Evolutionary conservation across 768 basidiomycete genomes (phyloP), one percentile per base, ranked within the genome.

Genomic region (Hericium coralloides): DNA sequence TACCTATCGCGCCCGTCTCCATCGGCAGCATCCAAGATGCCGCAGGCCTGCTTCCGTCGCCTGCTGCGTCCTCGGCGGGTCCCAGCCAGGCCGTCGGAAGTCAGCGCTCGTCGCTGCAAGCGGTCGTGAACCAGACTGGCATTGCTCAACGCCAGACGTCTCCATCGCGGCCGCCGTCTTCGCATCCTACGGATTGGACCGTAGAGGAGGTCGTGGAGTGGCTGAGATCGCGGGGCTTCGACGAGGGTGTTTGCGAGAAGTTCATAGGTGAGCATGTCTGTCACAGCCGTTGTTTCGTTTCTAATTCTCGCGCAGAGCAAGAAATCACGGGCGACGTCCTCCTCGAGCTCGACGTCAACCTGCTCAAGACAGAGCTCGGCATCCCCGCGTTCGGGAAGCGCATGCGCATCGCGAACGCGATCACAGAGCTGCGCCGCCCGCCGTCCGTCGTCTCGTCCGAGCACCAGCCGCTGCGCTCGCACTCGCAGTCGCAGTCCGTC

Each of bases 251-350:
- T 3, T 87, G 87, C 63, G 80, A 83, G 56, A 95, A 90, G 67
- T 98, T 99, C 66, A 83, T 79, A 43, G 93, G 92, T 92, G 63
- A 59, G 82, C 74, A 25, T 23, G n/a, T 23, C 43, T 45, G 15
- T 45, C 12, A 8, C 6, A 31, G 1, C 43, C 9, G 6, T 9
- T 18, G 43, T 45, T 45, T n/a, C 5, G 43, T 45, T 5, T 45
- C 14, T 18, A 5, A 45, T 18, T 20, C 31, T 31, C 26, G 8
- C n/a, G 17, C 67, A 94, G 95, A 98, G 73, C 94, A 99, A 83
- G 97, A 99, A 74, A 98, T 99, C 55, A 91, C 94, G 0, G 97
- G 97, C 18, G 97, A 99, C 64, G 91, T 98, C 36, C 81, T 99
- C 7, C 83, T 98, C 55, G 95, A 97, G 65, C 87, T 98, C 58